These are phyloP conservation scores for Quercus lobata DNA, from an alignment of 331 rosid species.

Conservation along the genomic window DNA sequence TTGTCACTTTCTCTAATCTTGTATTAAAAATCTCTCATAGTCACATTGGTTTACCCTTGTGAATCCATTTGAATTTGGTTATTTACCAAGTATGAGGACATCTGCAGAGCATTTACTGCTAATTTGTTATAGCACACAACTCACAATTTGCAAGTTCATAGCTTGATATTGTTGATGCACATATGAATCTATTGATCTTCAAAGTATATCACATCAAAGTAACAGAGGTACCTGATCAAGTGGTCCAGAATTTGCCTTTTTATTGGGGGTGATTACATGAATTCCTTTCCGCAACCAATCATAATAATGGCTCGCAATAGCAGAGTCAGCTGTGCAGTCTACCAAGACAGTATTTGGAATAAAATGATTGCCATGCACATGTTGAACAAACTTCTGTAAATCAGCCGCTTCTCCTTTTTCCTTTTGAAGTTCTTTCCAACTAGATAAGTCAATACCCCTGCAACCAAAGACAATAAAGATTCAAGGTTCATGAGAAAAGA, in stretches of 20 bases:
- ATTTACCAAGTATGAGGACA: background rate
- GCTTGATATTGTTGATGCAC: background rate
- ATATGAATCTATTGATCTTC: background rate
- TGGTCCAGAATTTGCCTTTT: conserved; percentile 94
- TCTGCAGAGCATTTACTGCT: background rate
- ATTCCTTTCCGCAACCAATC: conserved; percentile 87
- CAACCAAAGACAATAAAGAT: conserved; percentile 11
- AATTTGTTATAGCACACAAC: background rate
- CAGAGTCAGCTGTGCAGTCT: conserved; percentile 89
- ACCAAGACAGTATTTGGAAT: conserved; percentile 86
- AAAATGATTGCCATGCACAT: conserved; percentile 83
- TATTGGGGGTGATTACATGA: conserved; percentile 89
- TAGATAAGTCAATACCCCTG: conserved; percentile 77
- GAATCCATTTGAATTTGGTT: background rate
- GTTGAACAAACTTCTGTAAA: conserved; percentile 62
- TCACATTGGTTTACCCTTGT: background rate
- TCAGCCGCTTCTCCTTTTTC: conserved; percentile 63
- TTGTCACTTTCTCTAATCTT: background rate
- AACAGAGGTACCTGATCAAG: conserved; percentile 65
- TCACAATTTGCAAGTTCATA: background rate
- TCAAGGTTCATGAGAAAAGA: background rate
- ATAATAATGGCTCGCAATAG: conserved; percentile 67
- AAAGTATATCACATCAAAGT: background rate
- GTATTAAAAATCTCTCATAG: background rate
- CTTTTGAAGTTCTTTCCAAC: conserved; percentile 69